Conservation (phyloP, 2,329 filamentous ascomycete species). For the Xylariaceae sp. region DNA sequence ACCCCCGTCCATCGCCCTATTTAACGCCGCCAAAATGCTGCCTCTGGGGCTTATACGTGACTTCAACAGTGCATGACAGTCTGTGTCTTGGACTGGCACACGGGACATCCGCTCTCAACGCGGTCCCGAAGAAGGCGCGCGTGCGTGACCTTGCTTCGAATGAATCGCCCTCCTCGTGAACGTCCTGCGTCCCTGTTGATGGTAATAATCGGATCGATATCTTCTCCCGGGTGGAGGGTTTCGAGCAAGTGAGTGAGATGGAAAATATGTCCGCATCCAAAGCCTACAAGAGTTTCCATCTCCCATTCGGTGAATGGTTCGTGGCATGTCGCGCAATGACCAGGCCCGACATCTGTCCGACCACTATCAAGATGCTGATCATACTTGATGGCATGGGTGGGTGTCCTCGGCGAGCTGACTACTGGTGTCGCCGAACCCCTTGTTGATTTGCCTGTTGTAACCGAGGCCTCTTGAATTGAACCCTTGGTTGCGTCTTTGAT, state of each 20-base stretch:
- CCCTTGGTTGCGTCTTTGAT: constrained; percentile 37
- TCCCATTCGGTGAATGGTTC: constrained; percentile 57
- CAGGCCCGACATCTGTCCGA: constrained; percentile 39
- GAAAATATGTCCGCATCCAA: constrained; percentile 77
- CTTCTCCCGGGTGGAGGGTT: constrained; percentile 41
- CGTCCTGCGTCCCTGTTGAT: constrained; percentile 26
- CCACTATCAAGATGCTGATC: constrained; percentile 30
- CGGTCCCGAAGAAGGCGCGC: constrained; percentile 71
- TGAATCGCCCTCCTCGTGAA: constrained; percentile 51
- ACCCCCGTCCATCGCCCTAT: neutral
- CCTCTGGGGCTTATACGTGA: constrained; percentile 6
- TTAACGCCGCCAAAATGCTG: constrained; percentile 14
- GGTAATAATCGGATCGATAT: constrained; percentile 35
- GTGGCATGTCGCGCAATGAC: constrained; percentile 55
- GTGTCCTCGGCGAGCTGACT: neutral
- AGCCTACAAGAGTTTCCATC: constrained; percentile 69
- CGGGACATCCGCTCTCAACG: constrained; percentile 59
- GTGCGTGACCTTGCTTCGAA: constrained; percentile 83
- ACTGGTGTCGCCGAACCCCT: constrained; percentile 24
- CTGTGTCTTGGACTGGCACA: constrained; percentile 42
- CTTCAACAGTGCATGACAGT: constrained; percentile 20
- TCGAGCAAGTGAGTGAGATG: constrained; percentile 68
- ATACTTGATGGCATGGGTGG: constrained; percentile 3
- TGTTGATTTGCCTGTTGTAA: constrained; percentile 20
- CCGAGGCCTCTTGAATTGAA: constrained; percentile 14